phyloP scores from a whole-genome alignment of 768 basidiomycete genomes.

The Boletus pseudopeckii region DNA sequence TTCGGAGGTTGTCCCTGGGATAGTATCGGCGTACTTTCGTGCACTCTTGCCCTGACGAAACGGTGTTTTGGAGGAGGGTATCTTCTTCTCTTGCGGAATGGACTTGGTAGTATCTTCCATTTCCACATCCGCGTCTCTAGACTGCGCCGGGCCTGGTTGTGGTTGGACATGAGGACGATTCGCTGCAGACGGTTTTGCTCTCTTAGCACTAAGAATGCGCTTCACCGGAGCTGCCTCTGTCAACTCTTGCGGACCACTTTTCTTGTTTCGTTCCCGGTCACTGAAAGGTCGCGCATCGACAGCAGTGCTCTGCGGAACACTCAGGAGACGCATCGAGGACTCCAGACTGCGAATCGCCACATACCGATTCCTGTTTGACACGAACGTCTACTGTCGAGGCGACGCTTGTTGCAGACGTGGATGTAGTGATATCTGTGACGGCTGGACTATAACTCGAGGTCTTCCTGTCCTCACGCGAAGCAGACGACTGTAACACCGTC shows the following conservation, averaged over 20 bases:
- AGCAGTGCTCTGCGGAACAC: not conserved
- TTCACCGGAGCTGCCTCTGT: not conserved
- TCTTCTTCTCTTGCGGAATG: not conserved
- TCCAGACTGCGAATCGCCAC: not conserved
- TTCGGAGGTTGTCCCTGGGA: not conserved
- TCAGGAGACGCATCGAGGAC: constrained; percentile 1
- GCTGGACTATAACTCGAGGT: not conserved
- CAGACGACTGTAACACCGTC: constrained; percentile 4
- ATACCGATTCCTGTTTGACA: constrained; percentile 9
- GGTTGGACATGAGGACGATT: not conserved
- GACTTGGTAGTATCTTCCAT: not conserved
- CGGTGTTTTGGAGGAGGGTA: not conserved
- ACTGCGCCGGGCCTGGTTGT: not conserved
- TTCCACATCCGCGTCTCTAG: constrained; percentile 1
- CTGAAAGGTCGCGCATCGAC: not conserved
- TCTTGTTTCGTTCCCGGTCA: not conserved
- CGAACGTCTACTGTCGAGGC: not conserved
- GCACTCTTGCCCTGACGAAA: not conserved
- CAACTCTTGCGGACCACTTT: not conserved
- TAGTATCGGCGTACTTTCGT: not conserved
- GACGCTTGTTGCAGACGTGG: not conserved
- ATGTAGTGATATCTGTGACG: not conserved
- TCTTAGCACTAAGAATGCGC: not conserved
- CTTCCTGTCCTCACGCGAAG: not conserved
- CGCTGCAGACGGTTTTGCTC: not conserved